Evolutionary conservation across 2,329 filamentous ascomycete species (phyloP).

Genomic region (Calonectria fujianensis): DNA sequence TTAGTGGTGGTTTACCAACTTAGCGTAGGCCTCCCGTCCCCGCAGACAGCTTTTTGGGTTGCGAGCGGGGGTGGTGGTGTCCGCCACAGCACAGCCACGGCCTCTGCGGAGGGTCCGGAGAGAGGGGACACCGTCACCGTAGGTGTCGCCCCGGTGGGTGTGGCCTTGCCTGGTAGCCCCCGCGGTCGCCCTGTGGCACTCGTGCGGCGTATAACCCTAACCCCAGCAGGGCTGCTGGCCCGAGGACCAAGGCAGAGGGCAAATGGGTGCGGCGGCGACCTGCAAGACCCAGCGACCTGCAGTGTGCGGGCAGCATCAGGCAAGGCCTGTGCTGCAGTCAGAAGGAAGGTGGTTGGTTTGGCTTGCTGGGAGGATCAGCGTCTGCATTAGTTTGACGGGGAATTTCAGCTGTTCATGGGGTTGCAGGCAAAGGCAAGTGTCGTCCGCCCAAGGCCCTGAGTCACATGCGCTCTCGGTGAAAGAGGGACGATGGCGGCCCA

Average conservation of each 20-base stretch:
- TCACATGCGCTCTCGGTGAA: conserved; percentile 32
- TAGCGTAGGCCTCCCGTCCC: conserved; percentile 47
- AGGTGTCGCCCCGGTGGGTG: neutral
- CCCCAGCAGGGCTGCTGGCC: conserved; percentile 16
- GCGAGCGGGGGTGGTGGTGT: neutral
- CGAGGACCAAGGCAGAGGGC: conserved; percentile 10
- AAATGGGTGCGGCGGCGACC: neutral
- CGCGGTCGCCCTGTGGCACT: neutral
- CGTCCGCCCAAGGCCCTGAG: conserved; percentile 31
- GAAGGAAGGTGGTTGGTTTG: conserved; percentile 27
- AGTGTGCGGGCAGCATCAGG: conserved; percentile 18
- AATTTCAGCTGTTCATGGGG: conserved; percentile 55
- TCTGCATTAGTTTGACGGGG: conserved; percentile 48
- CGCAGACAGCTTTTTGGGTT: conserved; percentile 1
- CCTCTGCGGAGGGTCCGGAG: conserved; percentile 13
- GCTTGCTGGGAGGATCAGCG: conserved; percentile 40
- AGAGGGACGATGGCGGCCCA: neutral
- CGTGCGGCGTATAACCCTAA: conserved; percentile 20
- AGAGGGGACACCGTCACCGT: neutral
- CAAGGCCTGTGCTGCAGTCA: conserved; percentile 42
- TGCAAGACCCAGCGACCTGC: conserved; percentile 17
- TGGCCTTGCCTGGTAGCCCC: neutral
- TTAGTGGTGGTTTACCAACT: conserved; percentile 22
- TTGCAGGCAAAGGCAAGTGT: neutral
- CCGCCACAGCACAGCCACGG: conserved; percentile 46